Evolutionary conservation across 352 stramenopile genomes (phyloP).

Genomic region (Globisporangium mamillatum): DNA sequence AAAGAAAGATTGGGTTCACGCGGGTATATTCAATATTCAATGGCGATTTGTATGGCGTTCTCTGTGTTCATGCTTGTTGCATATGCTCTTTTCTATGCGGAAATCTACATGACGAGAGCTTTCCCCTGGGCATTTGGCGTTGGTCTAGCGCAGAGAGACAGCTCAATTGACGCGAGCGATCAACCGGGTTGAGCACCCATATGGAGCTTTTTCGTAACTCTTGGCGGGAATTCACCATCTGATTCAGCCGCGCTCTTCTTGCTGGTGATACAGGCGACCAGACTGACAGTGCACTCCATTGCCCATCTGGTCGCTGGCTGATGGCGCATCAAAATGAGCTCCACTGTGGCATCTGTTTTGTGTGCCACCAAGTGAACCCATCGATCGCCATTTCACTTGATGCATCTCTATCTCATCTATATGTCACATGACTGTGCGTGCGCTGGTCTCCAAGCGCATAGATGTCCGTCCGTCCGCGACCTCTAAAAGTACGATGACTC

Average conservation of each 20-base stretch:
- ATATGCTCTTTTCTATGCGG: background rate
- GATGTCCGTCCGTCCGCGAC: background rate
- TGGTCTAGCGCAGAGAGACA: background rate
- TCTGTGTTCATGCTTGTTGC: background rate
- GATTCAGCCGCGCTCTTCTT: background rate
- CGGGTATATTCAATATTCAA: background rate
- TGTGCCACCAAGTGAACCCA: background rate
- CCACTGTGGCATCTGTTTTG: background rate
- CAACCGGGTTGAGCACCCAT: background rate
- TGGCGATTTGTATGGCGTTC: background rate
- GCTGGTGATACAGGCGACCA: background rate
- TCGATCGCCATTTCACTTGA: background rate
- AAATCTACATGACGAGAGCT: background rate
- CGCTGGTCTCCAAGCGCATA: background rate
- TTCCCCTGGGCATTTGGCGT: background rate
- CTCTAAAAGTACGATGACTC: conserved; percentile 48
- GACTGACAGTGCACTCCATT: too few species aligned
- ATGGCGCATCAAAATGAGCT: background rate
- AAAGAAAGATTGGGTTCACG: background rate
- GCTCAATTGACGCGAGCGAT: background rate
- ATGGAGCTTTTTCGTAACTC: background rate
- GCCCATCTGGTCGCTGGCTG: background rate
- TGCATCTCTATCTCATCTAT: background rate
- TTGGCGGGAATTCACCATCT: background rate
- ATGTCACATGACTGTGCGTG: background rate